A percentile compares a stretch with the other conserved stretches of the same genome.
Evolutionary conservation across 495 filamentous ascomycete genomes (phyloP).

Genomic region (Beverwykella pulmonaria): DNA sequence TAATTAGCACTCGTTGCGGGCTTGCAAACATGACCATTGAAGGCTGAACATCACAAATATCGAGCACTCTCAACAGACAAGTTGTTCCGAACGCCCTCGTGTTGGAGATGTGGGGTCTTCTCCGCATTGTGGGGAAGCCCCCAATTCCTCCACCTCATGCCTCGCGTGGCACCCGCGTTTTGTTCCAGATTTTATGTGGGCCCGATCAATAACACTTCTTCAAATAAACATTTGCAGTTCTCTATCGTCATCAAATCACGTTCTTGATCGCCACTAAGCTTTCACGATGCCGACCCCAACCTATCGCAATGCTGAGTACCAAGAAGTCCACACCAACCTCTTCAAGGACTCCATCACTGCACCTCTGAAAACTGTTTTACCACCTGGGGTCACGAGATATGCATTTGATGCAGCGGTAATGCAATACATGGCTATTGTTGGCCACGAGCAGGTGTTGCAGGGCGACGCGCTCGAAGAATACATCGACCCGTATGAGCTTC

Average conservation of each 20-base stretch:
- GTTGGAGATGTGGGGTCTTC: slow-evolving; percentile 26
- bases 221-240: not conserved
- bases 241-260: not conserved
- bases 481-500: slow-evolving; percentile 52
- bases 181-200: not conserved
- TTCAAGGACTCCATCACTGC: slow-evolving; percentile 27
- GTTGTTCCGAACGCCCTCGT: not conserved
- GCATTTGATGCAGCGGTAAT: slow-evolving; percentile 43
- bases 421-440: slow-evolving; percentile 42
- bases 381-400: slow-evolving; percentile 47
- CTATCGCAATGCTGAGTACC: slow-evolving; percentile 33
- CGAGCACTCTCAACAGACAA: not conserved
- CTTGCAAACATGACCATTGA: too few relatives aligned
- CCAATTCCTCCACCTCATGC: not conserved
- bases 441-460: slow-evolving; percentile 46
- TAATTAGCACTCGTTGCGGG: too few relatives aligned
- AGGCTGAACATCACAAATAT: too few relatives aligned
- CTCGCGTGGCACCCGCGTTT: not conserved
- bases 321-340: slow-evolving; percentile 32
- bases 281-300: not conserved
- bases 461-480: slow-evolving; percentile 48
- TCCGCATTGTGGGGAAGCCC: slow-evolving; percentile 26
- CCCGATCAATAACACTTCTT: not conserved
- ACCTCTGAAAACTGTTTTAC: slow-evolving; percentile 42
- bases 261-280: not conserved